Percentiles rank a stretch among this genome's conserved stretches.
Evolutionary conservation across 2,329 filamentous ascomycete genomes (phyloP).

Genomic region (Cladosporium sp.): DNA sequence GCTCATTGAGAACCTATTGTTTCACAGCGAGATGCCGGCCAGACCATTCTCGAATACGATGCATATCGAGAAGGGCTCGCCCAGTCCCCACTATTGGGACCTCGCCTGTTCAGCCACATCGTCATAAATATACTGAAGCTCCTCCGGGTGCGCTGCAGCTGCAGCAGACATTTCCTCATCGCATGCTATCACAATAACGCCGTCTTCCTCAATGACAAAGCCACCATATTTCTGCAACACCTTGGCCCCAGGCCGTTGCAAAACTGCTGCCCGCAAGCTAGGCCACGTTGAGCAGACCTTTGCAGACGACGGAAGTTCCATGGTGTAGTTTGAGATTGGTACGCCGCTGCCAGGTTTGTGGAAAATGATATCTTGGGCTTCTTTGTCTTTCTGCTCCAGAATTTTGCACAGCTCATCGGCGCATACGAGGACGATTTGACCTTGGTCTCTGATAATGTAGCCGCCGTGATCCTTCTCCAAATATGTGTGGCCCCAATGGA

Average conservation of each 20-base stretch:
- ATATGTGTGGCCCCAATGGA: background rate
- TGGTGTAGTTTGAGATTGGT: background rate
- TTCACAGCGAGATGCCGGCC: no score
- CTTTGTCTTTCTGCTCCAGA: background rate
- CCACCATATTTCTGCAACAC: background rate
- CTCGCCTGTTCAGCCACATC: background rate
- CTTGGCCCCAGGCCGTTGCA: background rate
- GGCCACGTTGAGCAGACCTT: background rate
- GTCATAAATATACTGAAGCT: background rate
- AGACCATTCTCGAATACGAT: no score
- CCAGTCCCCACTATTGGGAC: background rate
- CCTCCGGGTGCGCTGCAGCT: background rate
- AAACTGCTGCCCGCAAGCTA: background rate
- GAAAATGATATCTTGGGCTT: background rate
- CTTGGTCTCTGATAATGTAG: slow-evolving; percentile 1
- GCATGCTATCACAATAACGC: background rate
- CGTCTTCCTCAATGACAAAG: background rate
- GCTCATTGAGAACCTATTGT: no score
- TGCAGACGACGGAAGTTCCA: background rate
- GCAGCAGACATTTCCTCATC: background rate
- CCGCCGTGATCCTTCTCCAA: background rate
- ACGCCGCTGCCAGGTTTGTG: background rate
- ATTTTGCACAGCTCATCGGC: background rate
- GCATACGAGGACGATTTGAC: background rate
- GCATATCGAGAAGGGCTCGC: no score